A percentile compares a stretch with the other conserved stretches of the same genome.
phyloP scores from a whole-genome alignment of 1,284 basidiomycete genomes.

The Cryptococcus sp. region DNA sequence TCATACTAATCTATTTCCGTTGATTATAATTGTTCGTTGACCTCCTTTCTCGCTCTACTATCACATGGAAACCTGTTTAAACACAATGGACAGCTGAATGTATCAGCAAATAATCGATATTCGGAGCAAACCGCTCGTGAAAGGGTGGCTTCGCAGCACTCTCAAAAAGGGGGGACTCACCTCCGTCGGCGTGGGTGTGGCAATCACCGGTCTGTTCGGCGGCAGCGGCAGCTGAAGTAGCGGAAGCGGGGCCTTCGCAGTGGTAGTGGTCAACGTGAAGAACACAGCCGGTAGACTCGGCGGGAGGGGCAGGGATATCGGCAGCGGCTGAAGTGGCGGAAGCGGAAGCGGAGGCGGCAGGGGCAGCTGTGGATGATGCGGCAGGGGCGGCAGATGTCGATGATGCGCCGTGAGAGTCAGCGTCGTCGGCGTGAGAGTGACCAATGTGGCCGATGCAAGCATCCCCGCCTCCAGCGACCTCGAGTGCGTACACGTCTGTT shows the following conservation, averaged over 20 bases:
- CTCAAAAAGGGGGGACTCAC: constrained; percentile 6
- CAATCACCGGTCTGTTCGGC: constrained; percentile 22
- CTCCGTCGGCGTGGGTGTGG: constrained; percentile 42
- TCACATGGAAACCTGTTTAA: no score
- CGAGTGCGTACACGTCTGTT: constrained; percentile 43
- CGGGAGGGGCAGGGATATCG: constrained; percentile 11
- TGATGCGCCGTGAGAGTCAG: constrained; percentile 6
- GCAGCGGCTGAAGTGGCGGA: constrained; percentile 7
- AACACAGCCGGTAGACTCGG: constrained; percentile 18
- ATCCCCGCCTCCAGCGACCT: constrained; percentile 39
- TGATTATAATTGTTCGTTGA: no score
- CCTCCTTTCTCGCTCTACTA: no score
- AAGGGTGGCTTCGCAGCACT: no score
- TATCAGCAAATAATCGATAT: no score
- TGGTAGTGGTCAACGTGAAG: constrained; percentile 27
- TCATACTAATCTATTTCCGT: no score
- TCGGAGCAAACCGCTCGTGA: no score
- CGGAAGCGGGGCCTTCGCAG: constrained; percentile 20
- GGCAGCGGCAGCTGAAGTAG: constrained; percentile 8
- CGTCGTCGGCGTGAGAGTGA: constrained; percentile 4
- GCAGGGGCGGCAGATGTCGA: constrained; percentile 7
- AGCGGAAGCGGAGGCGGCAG: constrained; percentile 6
- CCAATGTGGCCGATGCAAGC: constrained; percentile 32
- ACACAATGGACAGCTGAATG: no score
- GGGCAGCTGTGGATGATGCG: constrained; percentile 8